Evolutionary conservation across 805 yeast genomes (phyloP), one percentile per base, ranked within the genome.

Genomic region (Zygosaccharomyces lentus): DNA sequence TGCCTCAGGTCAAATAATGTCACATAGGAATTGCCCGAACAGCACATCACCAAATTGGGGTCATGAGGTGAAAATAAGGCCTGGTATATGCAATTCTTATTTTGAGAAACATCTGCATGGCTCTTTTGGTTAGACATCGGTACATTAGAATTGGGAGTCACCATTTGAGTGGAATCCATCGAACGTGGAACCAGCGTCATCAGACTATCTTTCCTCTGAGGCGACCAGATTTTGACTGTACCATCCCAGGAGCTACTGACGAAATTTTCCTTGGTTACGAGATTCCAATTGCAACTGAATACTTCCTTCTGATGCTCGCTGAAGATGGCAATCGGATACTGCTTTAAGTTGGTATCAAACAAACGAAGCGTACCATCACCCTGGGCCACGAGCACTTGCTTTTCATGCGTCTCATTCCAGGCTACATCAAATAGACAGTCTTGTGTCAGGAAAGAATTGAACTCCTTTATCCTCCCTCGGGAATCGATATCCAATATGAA

Each of bases 161-260:
- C 48, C 17, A 32, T 31, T 21, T 49, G 43, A 24, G 57, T 61
- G 50, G 63, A 70, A 43, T 53, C 57, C 15, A 68, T 61, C 15
- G 56, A 49, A 2, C 52, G 48, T 1, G 72, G 66, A 21, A 69
- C 61, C 36, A 87, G 68, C 0, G 90, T 82, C 46, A 80, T 39
- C 45, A 87, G 50, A 21, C 88, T 78, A 15, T 72, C 68, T 24
- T 64, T 67, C 46, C 89, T 70, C 32, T 65, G 64, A 0, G 93
- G 89, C 0, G 81, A 65, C 95, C 95, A 87, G 3, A 87, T 59
- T 64, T 87, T 87, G 31, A 90, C 76, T 0, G 84, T 70, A 0
- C 97, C 96, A 64, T 91, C 98, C 98, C 98, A 91, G 7, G 95
- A 84, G 23, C 90, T 77, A 15, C 91, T 76, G 32, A 84, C 80